Base-by-base conservation (phyloP, 352 stramenopile genomes). In the Phytophthora syringae region DNA sequence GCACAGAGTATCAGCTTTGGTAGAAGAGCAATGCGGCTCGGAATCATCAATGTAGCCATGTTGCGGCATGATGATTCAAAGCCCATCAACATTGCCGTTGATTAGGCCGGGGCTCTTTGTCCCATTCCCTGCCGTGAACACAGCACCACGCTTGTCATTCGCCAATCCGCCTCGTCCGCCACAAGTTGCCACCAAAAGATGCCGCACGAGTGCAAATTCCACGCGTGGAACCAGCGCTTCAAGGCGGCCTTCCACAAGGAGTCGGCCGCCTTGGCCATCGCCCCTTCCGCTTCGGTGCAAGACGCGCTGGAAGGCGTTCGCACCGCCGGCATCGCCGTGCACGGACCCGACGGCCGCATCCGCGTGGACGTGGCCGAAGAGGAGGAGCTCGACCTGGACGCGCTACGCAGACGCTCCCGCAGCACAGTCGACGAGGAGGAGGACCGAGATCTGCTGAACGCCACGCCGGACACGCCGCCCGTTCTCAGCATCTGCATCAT, bases 401-500 rank as follows among this genome's bases (percentile, higher is more conserved):
- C 52, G 2, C 45, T 76, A 27, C 61, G 62, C 24, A 24, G 42
- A 6, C 40, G 20, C 25, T 75, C 61, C 2, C 27, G 30, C 11
- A 50, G 28, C 39, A 71, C 61, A 1, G 3, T 70, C 9, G 54
- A 60, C 22, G 25, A 44, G 7, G 42, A 74, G 1, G 54, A 66
- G 3, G 66, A 67, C 18, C 25, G 47, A n/a, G n/a, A n/a, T n/a
- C n/a, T n/a, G n/a, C n/a, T n/a, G n/a, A n/a, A n/a, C n/a, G n/a
- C n/a, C n/a, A n/a, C n/a, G n/a, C n/a, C n/a, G n/a, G n/a, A n/a
- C 1, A 42, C 59, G 20, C 64, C 21, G 12, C 43, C 51, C 27
- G 25, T 67, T 10, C 87, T 96, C 77, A 80, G 51, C 21, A 72
- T 96, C 34, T 86, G 88, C 47, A 94, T 96, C 55, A 85, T 96